Conservation (phyloP, 192 early-diverging fungal genomes). For the Linnemannia zychae region DNA sequence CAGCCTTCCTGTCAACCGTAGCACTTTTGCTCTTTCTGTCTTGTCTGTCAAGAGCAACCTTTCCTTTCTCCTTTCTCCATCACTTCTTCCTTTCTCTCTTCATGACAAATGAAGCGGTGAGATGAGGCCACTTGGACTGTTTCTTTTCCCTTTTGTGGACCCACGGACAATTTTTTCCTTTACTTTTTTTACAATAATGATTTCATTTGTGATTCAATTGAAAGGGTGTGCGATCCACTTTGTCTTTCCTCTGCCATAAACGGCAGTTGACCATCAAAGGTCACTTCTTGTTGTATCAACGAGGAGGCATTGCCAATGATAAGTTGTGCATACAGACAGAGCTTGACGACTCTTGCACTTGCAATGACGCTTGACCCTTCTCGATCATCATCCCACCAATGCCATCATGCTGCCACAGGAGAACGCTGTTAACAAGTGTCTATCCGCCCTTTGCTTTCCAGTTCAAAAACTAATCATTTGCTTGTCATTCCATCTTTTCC, state of each 20-base stretch:
- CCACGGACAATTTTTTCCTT: slow-evolving; percentile 10
- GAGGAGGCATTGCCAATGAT: too few relatives aligned
- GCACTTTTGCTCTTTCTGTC: neutral
- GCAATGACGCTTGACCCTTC: too few relatives aligned
- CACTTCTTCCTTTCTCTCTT: neutral
- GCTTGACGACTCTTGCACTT: too few relatives aligned
- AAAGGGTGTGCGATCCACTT: neutral
- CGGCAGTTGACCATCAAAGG: too few relatives aligned
- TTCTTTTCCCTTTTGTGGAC: neutral
- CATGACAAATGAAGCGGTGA: neutral
- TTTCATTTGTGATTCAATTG: slow-evolving; percentile 14
- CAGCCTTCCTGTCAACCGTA: too few relatives aligned
- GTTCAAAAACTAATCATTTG: neutral
- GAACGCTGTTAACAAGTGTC: too few relatives aligned
- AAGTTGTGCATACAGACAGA: neutral
- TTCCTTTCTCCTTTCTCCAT: neutral
- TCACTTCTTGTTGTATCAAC: too few relatives aligned
- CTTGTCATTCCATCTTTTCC: neutral
- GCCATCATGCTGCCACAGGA: neutral
- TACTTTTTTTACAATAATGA: slow-evolving; percentile 28
- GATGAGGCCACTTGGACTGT: slow-evolving; percentile 10
- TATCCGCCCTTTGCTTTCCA: neutral
- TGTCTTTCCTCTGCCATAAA: neutral
- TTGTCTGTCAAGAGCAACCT: neutral
- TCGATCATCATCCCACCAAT: neutral